Evolutionary conservation across 2,329 filamentous ascomycete species (phyloP).

Genomic region (Clarireedia paspali): DNA sequence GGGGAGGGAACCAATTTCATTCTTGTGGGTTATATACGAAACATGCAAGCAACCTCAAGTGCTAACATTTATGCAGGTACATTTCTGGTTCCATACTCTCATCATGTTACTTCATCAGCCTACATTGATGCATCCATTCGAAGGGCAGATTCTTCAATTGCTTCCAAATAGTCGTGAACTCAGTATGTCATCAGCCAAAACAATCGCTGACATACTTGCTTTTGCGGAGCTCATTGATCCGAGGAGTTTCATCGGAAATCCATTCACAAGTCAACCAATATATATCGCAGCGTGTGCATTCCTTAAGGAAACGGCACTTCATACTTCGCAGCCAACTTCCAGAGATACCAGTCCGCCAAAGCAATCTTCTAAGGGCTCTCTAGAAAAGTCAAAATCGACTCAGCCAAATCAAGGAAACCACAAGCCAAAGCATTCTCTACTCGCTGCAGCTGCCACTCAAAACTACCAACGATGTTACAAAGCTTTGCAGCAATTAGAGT

Average conservation of each 20-base stretch:
- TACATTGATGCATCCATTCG: conserved; percentile 71
- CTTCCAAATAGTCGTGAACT: conserved; percentile 73
- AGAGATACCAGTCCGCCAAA: conserved; percentile 35
- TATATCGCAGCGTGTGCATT: conserved; percentile 89
- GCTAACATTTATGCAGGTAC: conserved; percentile 73
- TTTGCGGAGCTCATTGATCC: conserved; percentile 82
- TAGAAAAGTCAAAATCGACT: conserved; percentile 13
- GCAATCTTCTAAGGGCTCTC: background rate
- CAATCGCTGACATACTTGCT: conserved; percentile 79
- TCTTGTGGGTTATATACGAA: conserved; percentile 56
- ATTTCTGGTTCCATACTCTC: conserved; percentile 76
- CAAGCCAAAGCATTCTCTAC: conserved; percentile 57
- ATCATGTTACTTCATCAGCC: conserved; percentile 82
- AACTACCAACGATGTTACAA: conserved; percentile 86
- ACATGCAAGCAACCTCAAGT: conserved; percentile 41
- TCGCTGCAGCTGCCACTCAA: conserved; percentile 75
- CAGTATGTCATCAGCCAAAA: conserved; percentile 55
- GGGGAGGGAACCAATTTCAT: conserved; percentile 84
- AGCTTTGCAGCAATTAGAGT: conserved; percentile 70
- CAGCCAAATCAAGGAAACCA: conserved; percentile 23
- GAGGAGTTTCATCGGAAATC: conserved; percentile 79
- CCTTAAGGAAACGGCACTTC: conserved; percentile 70
- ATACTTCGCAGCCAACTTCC: conserved; percentile 57
- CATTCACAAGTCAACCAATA: conserved; percentile 84
- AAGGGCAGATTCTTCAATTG: conserved; percentile 60